phyloP scores from a whole-genome alignment of 2,329 filamentous ascomycete genomes.

The Cercospora citrullina region DNA sequence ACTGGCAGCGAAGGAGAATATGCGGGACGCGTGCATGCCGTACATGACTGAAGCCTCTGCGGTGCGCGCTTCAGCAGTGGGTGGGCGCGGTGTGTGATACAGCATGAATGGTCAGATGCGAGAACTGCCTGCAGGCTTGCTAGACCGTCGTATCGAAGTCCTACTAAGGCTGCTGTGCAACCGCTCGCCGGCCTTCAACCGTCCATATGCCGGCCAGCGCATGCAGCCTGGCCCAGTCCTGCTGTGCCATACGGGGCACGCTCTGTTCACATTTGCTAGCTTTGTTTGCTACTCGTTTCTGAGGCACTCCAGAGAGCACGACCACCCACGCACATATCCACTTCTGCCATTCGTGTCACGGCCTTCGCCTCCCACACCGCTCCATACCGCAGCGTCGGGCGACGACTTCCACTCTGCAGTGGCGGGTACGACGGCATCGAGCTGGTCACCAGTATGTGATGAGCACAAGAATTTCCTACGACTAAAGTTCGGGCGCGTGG shows the following conservation, averaged over 20 bases:
- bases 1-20: neutral
- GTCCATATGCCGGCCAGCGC: constrained; percentile 1
- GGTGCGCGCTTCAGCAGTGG: neutral
- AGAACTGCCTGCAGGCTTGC: constrained; percentile 1
- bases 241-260: neutral
- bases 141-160: constrained; percentile 7
- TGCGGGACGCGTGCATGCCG: neutral
- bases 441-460: neutral
- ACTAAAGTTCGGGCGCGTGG: constrained; percentile 4
- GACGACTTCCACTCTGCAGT: neutral
- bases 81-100: neutral
- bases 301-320: neutral
- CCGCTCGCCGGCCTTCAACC: constrained; percentile 3
- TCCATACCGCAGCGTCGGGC: neutral
- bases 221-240: neutral
- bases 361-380: constrained; percentile 15
- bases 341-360: constrained; percentile 4
- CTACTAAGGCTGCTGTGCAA: constrained; percentile 2
- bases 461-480: neutral
- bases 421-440: neutral
- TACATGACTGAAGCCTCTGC: neutral
- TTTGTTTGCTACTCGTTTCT: constrained; percentile 10
- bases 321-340: neutral
- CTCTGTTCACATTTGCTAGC: constrained; percentile 9
- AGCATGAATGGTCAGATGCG: constrained; percentile 2